These are phyloP conservation scores for Backusella circina DNA, from an alignment of 192 early-diverging fungal species.

Conservation along the genomic window DNA sequence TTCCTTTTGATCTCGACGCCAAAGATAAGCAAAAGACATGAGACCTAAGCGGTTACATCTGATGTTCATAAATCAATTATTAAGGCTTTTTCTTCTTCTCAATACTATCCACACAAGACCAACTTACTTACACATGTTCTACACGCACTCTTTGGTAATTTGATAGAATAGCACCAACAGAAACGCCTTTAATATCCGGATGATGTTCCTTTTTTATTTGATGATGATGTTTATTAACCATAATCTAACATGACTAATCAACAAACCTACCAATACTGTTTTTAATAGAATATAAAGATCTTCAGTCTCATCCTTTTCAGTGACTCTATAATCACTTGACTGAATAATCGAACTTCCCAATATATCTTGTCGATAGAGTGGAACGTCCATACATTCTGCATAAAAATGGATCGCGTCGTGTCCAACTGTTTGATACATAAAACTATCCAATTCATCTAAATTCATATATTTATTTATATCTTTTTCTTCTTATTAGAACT, in stretches of 20 bases:
- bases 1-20: constrained; percentile 83
- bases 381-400: constrained; percentile 81
- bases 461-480: background rate
- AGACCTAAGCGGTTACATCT: constrained; percentile 86
- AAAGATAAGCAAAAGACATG: constrained; percentile 81
- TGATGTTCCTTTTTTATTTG: constrained; percentile 40
- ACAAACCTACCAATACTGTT: constrained; percentile 55
- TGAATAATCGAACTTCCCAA: constrained; percentile 63
- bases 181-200: constrained; percentile 83
- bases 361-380: constrained; percentile 78
- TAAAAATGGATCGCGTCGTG: constrained; percentile 84
- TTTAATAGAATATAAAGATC: constrained; percentile 78
- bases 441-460: constrained; percentile 90
- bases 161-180: constrained; percentile 94
- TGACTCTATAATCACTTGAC: constrained; percentile 62
- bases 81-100: background rate
- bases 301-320: constrained; percentile 88
- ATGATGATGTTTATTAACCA: background rate
- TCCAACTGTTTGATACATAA: constrained; percentile 97
- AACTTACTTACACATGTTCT: constrained; percentile 75
- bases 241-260: background rate
- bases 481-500: background rate
- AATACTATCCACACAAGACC: background rate
- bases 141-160: constrained; percentile 97
- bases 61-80: background rate